A percentile compares a stretch with the other conserved stretches of the same genome.
phyloP scores from a whole-genome alignment of 345 rosid species.

The Syzygium aromaticum region DNA sequence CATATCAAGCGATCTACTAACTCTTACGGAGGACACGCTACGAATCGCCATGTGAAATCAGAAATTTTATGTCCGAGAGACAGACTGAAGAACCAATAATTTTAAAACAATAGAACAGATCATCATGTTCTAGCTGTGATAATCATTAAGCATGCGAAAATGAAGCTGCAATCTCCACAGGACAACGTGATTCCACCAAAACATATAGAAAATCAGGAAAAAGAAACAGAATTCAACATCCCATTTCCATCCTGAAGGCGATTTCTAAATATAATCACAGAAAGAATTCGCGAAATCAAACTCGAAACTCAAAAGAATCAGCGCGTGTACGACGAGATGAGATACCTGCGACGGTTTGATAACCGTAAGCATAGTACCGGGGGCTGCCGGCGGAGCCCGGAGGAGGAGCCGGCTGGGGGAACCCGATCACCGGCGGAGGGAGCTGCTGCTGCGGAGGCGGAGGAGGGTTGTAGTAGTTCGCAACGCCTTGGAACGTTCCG shows the following conservation, averaged over 20 bases:
- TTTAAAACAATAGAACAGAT: neutral
- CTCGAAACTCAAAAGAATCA: neutral
- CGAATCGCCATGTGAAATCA: neutral
- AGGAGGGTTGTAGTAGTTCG: conserved; percentile 49
- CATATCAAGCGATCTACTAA: neutral
- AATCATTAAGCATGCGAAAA: neutral
- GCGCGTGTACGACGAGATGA: neutral
- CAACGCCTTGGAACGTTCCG: conserved; percentile 92
- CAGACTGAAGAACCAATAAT: neutral
- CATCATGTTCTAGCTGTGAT: neutral
- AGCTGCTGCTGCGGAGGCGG: conserved; percentile 25
- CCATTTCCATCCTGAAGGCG: neutral
- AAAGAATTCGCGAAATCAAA: neutral
- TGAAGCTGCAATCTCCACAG: neutral
- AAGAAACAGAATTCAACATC: neutral
- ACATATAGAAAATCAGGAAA: neutral
- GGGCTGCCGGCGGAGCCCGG: conserved; percentile 13
- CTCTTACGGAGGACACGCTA: neutral
- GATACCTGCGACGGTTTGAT: conserved; percentile 42
- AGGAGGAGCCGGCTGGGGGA: conserved; percentile 33
- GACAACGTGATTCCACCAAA: neutral
- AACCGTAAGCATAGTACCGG: conserved; percentile 23
- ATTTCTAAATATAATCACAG: neutral
- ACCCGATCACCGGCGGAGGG: conserved; percentile 23
- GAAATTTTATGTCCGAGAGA: neutral